Base-by-base conservation (phyloP, 768 basidiomycete genomes). In the Tricholoma furcatifolium region DNA sequence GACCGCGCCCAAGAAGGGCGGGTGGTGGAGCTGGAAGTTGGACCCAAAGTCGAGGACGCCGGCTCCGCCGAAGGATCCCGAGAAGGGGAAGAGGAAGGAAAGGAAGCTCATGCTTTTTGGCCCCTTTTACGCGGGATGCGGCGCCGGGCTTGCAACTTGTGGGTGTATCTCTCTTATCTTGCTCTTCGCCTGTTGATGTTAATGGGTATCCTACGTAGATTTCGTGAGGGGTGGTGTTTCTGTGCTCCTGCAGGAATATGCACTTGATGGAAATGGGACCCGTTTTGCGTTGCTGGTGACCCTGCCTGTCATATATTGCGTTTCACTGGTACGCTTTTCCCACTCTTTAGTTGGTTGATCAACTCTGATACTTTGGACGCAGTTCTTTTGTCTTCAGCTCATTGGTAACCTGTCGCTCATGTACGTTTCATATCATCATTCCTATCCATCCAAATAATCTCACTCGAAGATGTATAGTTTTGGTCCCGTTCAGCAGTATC, bases 401-500 rank as follows among this genome's bases (percentile, higher is more conserved):
- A 61, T 90, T 54, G 75, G 80, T 12, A 88, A 88, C 60, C 43
- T 90, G 21, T 79, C 78, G 17, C 79, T 86, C 60, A 76, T 84
- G 73, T 74, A 47, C 9, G 72, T 66, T 6, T 21, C 47, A 20
- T 30, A 43, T 38, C n/a, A n/a, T 23, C n/a, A 34, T 17, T 10
- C 27, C 15, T 41, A 23, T 4, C 21, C 4, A 42, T 17, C 15
- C 18, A 39, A 15, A 10, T 6, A 41, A 10, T 17, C 21, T 34
- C 31, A 50, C 49, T 3, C 9, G 10, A 30, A 15, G 24, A 12
- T 18, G 4, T 27, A 27, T 38, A 76, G 74, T 15, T 55, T 93
- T 51, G 91, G 91, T n/a, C 91, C 91, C 20, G 85, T 93, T 43
- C 80, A 86, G 2, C 91, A 93, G 59, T 90, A 85, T 60, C 84